These are phyloP conservation scores for Trichoderma orchidacearum DNA, from an alignment of 495 filamentous ascomycete genomes.

Conservation along the genomic window DNA sequence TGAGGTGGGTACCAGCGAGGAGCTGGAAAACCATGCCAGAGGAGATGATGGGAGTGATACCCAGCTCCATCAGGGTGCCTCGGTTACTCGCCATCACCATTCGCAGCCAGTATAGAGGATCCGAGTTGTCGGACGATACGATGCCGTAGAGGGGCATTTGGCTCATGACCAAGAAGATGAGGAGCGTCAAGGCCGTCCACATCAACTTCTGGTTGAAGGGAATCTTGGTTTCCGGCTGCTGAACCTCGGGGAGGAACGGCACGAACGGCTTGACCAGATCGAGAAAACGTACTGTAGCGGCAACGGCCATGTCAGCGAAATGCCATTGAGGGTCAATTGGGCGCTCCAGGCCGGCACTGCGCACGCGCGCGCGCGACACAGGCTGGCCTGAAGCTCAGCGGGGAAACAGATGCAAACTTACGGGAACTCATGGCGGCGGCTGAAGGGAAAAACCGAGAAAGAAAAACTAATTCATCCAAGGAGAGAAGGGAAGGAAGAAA, in stretches of 20 bases:
- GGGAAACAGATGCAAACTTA: conserved; percentile 33
- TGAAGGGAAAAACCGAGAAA: conserved; percentile 15
- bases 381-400: conserved; percentile 33
- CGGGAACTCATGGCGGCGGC: conserved; percentile 42
- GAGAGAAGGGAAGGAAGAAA: conserved; percentile 20
- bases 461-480: conserved; percentile 27
- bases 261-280: conserved; percentile 99
- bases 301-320: conserved; percentile 15
- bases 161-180: conserved; percentile 99
- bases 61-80: conserved; percentile 97
- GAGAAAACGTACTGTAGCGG: conserved; percentile 80
- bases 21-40: conserved; percentile 99
- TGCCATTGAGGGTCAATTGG: conserved; percentile 13
- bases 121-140: conserved; percentile 90
- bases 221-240: conserved; percentile 89
- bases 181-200: conserved; percentile 95
- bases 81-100: conserved; percentile 99
- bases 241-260: conserved; percentile 97
- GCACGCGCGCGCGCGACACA: conserved; percentile 6
- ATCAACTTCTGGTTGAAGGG: conserved; percentile 99
- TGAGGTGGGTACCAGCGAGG: conserved; percentile 96
- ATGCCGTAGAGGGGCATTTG: conserved; percentile 98
- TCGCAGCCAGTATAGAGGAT: conserved; percentile 98
- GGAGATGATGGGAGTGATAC: conserved; percentile 98
- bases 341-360: conserved; percentile 14